These are phyloP conservation scores for Sporothrix variecibatus DNA, from an alignment of 2,329 filamentous ascomycete genomes.

Conservation along the genomic window DNA sequence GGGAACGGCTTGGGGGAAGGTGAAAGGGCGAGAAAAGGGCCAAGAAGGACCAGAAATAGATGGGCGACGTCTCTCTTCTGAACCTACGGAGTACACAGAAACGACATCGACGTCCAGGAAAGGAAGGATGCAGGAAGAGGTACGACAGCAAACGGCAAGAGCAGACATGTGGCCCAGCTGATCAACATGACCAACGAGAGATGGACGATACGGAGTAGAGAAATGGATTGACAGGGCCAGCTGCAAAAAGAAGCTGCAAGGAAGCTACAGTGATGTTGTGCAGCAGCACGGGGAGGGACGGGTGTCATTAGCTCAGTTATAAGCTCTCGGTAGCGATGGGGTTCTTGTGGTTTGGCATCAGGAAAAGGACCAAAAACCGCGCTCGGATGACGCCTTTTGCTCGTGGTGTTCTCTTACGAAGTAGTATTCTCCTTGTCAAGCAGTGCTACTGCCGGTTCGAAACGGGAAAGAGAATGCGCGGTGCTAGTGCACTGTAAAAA, in stretches of 20 bases:
- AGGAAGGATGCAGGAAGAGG: neutral
- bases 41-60: neutral
- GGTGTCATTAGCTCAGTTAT: constrained; percentile 4
- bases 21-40: neutral
- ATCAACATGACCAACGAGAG: neutral
- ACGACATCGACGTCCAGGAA: neutral
- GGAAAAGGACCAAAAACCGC: neutral
- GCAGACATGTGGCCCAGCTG: neutral
- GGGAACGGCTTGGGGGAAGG: neutral
- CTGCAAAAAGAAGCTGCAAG: neutral
- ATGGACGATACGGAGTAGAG: neutral
- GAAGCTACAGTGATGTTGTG: constrained; percentile 3
- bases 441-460: neutral
- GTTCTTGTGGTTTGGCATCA: neutral
- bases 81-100: neutral
- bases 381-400: neutral
- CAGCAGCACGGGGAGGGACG: neutral
- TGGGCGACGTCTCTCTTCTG: neutral
- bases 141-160: neutral
- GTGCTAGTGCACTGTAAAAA: constrained; percentile 3
- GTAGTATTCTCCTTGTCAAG: neutral
- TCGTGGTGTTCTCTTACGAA: neutral
- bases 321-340: neutral
- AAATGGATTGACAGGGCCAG: neutral
- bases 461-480: constrained; percentile 24